Percentiles rank a stretch among this genome's conserved stretches.
These are phyloP conservation scores for Fraxinus albicans DNA, from an alignment of 305 asterid genomes.

Conservation along the genomic window DNA sequence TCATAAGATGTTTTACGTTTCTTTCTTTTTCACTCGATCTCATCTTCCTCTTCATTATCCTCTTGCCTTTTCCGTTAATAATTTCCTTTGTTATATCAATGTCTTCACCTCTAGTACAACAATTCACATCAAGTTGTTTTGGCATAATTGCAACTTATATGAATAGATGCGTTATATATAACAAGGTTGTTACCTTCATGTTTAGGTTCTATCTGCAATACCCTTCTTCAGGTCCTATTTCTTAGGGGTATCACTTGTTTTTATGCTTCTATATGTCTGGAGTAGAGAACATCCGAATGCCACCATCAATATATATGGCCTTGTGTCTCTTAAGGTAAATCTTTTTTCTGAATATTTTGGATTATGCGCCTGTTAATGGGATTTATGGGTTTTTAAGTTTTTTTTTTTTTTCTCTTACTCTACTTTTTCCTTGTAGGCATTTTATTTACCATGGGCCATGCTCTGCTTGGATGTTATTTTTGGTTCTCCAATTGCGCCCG, in stretches of 20 bases:
- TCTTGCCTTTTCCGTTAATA: neutral
- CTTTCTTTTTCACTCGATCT: neutral
- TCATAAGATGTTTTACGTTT: neutral
- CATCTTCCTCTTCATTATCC: neutral
- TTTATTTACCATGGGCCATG: constrained; percentile 99
- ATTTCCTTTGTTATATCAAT: neutral
- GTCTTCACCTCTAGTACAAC: neutral
- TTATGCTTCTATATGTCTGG: constrained; percentile 97
- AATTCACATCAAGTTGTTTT: constrained; percentile 3
- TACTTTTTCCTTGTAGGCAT: constrained; percentile 57
- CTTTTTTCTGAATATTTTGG: constrained; percentile 9
- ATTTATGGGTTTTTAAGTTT: neutral
- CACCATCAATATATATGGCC: constrained; percentile 80
- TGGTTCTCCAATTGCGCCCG: constrained; percentile 78
- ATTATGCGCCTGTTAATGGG: neutral
- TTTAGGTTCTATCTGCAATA: constrained; percentile 71
- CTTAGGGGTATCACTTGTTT: constrained; percentile 79
- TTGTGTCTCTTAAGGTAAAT: constrained; percentile 76
- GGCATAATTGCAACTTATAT: neutral
- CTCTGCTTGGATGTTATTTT: constrained; percentile 81
- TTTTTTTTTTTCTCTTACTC: constrained; percentile 9
- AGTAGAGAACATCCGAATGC: constrained; percentile 94
- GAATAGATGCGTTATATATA: constrained; percentile 6
- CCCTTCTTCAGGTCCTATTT: constrained; percentile 67
- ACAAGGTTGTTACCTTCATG: constrained; percentile 21